Evolutionary conservation across 1,284 basidiomycete genomes (phyloP).

Genomic region (Papiliotrema laurentii): DNA sequence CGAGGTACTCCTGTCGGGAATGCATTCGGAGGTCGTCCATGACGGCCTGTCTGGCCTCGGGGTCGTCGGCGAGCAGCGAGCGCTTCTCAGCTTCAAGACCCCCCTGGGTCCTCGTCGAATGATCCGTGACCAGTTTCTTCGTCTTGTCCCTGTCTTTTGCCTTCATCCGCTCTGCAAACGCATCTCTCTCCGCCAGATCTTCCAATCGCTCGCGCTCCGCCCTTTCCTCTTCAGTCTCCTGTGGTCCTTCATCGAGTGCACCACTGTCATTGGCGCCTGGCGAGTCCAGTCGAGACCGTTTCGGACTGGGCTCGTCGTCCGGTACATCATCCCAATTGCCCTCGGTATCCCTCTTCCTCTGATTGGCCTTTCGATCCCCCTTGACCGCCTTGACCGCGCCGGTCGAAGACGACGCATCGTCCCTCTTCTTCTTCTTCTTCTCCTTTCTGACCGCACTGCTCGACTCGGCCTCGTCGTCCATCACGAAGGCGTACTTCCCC

Average conservation of each 20-base stretch:
- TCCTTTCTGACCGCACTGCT: conserved; percentile 11
- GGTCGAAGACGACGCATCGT: conserved; percentile 8
- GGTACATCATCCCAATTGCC: conserved; percentile 51
- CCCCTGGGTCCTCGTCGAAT: conserved; percentile 68
- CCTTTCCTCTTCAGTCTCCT: conserved; percentile 62
- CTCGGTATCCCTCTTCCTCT: conserved; percentile 67
- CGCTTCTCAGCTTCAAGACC: conserved; percentile 79
- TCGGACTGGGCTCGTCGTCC: conserved; percentile 63
- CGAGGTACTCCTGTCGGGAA: conserved; percentile 89
- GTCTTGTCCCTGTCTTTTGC: conserved; percentile 78
- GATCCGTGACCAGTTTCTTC: conserved; percentile 89
- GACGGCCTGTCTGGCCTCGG: conserved; percentile 67
- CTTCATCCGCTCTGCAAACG: conserved; percentile 82
- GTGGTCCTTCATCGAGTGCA: conserved; percentile 25
- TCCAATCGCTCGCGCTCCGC: conserved; percentile 69
- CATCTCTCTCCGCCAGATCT: conserved; percentile 84
- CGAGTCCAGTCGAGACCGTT: conserved; percentile 41
- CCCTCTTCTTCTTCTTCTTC: conserved; percentile 30
- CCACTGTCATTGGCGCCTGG: conserved; percentile 46
- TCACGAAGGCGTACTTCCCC: conserved; percentile 66
- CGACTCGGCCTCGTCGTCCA: conserved; percentile 62
- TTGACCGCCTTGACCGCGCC: conserved; percentile 17
- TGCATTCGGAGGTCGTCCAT: conserved; percentile 78
- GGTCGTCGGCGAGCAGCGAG: conserved; percentile 77
- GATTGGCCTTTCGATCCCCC: conserved; percentile 18